Evolutionary conservation across 176 grass and related monocot genomes (phyloP).

Genomic region (Aegilops speltoides): DNA sequence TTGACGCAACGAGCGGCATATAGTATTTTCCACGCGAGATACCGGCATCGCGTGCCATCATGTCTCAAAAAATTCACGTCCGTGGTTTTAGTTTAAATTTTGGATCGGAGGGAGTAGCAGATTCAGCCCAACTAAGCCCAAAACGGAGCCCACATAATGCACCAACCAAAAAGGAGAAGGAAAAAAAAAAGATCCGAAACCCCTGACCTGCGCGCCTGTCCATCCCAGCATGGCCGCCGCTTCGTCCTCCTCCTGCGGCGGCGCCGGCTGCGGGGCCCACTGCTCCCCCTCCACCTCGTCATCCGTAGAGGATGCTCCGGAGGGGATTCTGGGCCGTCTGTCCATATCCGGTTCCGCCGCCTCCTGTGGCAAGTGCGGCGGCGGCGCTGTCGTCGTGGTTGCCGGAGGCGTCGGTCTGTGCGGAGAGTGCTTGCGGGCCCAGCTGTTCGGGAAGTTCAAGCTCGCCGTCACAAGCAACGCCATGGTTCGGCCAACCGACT

Average conservation of each 20-base stretch:
- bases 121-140: background rate
- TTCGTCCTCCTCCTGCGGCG: constrained; percentile 30
- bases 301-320: background rate
- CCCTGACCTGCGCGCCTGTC: constrained; percentile 20
- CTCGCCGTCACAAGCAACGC: constrained; percentile 78
- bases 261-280: constrained; percentile 37
- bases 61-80: no score
- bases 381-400: constrained; percentile 45
- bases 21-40: no score
- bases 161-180: background rate
- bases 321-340: constrained; percentile 31
- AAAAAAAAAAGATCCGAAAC: background rate
- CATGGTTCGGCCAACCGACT: constrained; percentile 82
- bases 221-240: constrained; percentile 38
- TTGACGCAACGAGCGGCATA: no score
- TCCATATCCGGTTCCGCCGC: background rate
- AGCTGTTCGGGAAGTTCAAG: constrained; percentile 91
- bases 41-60: no score
- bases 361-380: constrained; percentile 50
- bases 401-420: constrained; percentile 58
- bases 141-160: background rate
- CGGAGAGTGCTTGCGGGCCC: constrained; percentile 52
- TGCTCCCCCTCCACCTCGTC: constrained; percentile 32
- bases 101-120: no score
- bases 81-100: no score